phyloP scores from a whole-genome alignment of 257 asterid genomes.

The Cordia subcordata region DNA sequence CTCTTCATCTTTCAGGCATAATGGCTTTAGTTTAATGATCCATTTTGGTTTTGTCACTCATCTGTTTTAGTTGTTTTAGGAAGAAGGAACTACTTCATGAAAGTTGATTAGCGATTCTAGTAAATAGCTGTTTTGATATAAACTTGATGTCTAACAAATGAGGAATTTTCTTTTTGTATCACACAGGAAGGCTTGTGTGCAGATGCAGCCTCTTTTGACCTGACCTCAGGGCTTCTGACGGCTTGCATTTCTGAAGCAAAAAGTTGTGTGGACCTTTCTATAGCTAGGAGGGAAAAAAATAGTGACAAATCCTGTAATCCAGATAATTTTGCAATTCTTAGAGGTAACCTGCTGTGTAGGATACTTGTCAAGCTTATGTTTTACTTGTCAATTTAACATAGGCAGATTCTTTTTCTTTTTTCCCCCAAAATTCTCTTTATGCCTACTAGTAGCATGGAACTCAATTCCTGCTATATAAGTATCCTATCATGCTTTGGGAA shows the following conservation, averaged over 20 bases:
- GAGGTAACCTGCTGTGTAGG: constrained; percentile 44
- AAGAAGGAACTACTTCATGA: constrained; percentile 8
- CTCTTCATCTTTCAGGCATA: constrained; percentile 19
- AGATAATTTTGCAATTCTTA: constrained; percentile 87
- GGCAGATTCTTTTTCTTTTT: too few relatives aligned
- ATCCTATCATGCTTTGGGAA: too few relatives aligned
- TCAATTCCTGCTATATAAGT: too few relatives aligned
- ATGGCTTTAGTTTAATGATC: constrained; percentile 10
- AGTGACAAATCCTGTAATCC: constrained; percentile 87
- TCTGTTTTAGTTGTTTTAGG: constrained; percentile 8
- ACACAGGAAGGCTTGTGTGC: constrained; percentile 93
- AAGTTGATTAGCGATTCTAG: constrained; percentile 8
- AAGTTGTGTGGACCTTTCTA: constrained; percentile 68
- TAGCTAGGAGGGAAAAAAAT: constrained; percentile 63
- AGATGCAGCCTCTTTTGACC: constrained; percentile 98
- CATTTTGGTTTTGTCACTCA: constrained; percentile 9
- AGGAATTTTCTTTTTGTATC: constrained; percentile 9
- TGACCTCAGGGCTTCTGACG: constrained; percentile 73
- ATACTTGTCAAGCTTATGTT: neutral
- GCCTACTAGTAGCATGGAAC: too few relatives aligned
- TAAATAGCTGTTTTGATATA: constrained; percentile 7
- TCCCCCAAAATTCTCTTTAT: too few relatives aligned
- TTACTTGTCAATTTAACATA: too few relatives aligned
- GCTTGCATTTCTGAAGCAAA: constrained; percentile 94
- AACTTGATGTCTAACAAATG: constrained; percentile 18